Evolutionary conservation across 345 rosid genomes (phyloP).

Genomic region (Barbarea vulgaris): DNA sequence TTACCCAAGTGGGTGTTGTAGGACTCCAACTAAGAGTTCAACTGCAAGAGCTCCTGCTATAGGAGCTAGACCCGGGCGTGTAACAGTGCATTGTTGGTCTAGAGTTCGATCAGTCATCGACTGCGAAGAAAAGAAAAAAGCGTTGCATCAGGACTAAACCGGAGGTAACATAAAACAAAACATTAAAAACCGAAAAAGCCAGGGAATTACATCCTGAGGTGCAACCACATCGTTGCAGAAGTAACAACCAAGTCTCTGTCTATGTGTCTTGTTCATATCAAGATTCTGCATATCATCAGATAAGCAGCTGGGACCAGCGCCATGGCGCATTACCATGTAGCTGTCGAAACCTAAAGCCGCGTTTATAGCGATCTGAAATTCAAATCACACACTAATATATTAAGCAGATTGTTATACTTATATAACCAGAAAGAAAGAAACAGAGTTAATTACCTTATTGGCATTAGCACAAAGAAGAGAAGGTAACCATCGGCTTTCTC

Average conservation of each 20-base stretch:
- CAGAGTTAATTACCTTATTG: constrained; percentile 60
- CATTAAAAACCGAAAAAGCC: not conserved
- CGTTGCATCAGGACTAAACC: not conserved
- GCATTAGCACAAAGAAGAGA: constrained; percentile 75
- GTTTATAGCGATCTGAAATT: constrained; percentile 73
- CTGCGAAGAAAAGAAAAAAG: constrained; percentile 45
- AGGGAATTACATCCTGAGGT: constrained; percentile 73
- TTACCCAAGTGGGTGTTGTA: constrained; percentile 92
- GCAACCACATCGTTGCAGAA: constrained; percentile 97
- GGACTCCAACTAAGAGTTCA: constrained; percentile 78
- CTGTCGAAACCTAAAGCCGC: constrained; percentile 98
- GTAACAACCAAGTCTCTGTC: constrained; percentile 88
- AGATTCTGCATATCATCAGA: constrained; percentile 51
- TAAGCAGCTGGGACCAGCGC: constrained; percentile 67
- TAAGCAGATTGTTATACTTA: not conserved
- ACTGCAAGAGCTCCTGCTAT: constrained; percentile 91
- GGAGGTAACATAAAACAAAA: not conserved
- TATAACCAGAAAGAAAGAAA: constrained; percentile 10
- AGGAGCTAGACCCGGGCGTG: constrained; percentile 95
- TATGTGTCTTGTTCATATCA: constrained; percentile 42
- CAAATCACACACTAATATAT: constrained; percentile 7
- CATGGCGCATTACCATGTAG: constrained; percentile 97
- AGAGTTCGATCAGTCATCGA: constrained; percentile 91
- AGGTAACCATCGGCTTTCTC: constrained; percentile 99
- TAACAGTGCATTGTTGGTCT: constrained; percentile 98